phyloP scores from a whole-genome alignment of 306 rosid species.

The Cicer yamashitae region DNA sequence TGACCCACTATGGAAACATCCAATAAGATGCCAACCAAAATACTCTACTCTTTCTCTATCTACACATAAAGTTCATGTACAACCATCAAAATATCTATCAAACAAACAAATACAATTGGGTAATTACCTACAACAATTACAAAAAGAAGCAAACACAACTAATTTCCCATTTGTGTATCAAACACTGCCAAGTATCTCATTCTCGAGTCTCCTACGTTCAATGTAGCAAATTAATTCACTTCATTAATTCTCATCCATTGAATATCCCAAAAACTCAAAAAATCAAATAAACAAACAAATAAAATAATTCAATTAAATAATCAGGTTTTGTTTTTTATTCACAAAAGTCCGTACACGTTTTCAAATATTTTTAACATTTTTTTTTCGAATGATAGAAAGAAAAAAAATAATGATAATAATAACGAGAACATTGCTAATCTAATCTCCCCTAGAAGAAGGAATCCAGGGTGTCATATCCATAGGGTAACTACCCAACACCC shows the following conservation, averaged over 20 bases:
- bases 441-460: constrained; percentile 57
- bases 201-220: neutral
- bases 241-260: neutral
- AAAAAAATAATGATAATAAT: neutral
- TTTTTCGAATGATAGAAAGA: neutral
- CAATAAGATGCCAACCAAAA: neutral
- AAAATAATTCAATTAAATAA: constrained; percentile 44
- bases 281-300: neutral
- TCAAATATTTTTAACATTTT: neutral
- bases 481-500: constrained; percentile 92
- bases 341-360: constrained; percentile 36
- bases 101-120: neutral
- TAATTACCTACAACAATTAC: neutral
- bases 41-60: neutral
- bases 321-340: constrained; percentile 9
- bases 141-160: neutral
- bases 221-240: neutral
- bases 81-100: neutral
- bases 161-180: constrained; percentile 3
- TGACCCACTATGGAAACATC: neutral
- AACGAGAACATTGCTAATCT: constrained; percentile 35
- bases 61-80: constrained; percentile 12
- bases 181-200: neutral
- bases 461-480: constrained; percentile 98
- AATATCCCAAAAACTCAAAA: neutral